phyloP scores from a whole-genome alignment of 2,329 filamentous ascomycete species.

The Fusarium sarcochroum region DNA sequence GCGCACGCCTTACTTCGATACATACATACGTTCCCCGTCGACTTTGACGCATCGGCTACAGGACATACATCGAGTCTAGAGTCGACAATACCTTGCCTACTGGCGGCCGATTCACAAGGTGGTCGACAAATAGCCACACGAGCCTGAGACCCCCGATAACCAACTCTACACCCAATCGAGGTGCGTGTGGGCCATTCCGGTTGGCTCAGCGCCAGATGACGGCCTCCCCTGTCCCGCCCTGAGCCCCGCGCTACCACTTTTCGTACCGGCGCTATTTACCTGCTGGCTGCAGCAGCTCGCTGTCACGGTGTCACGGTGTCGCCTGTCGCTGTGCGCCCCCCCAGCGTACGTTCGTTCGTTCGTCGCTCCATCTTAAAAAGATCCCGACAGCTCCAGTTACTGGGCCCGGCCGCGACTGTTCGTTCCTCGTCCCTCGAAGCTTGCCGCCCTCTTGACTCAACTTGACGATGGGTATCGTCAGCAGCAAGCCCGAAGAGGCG shows the following conservation, averaged over 20 bases:
- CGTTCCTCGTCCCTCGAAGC: constrained; percentile 37
- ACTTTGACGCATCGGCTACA: constrained; percentile 17
- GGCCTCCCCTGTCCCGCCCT: constrained; percentile 49
- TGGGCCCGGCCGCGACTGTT: constrained; percentile 35
- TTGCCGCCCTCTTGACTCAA: constrained; percentile 38
- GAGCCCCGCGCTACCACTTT: constrained; percentile 51
- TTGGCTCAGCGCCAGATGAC: constrained; percentile 53
- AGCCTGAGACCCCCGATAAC: constrained; percentile 30
- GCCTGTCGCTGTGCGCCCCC: constrained; percentile 44
- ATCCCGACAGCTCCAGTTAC: constrained; percentile 47
- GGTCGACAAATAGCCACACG: constrained; percentile 31
- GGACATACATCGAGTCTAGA: neutral
- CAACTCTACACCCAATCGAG: constrained; percentile 40
- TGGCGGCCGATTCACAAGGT: constrained; percentile 32
- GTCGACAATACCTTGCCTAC: constrained; percentile 21
- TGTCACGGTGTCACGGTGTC: constrained; percentile 47
- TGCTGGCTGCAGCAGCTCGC: constrained; percentile 38
- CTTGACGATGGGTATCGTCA: constrained; percentile 88
- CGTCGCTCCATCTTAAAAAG: constrained; percentile 46
- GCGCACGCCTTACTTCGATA: constrained; percentile 5
- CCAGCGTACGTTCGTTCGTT: constrained; percentile 29
- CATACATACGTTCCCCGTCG: constrained; percentile 5
- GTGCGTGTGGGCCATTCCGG: constrained; percentile 47
- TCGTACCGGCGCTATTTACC: constrained; percentile 44
- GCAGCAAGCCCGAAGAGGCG: constrained; percentile 89